Base-by-base conservation (phyloP, 1,139 yeast genomes). In the Casaregolazyma suthepensis region DNA sequence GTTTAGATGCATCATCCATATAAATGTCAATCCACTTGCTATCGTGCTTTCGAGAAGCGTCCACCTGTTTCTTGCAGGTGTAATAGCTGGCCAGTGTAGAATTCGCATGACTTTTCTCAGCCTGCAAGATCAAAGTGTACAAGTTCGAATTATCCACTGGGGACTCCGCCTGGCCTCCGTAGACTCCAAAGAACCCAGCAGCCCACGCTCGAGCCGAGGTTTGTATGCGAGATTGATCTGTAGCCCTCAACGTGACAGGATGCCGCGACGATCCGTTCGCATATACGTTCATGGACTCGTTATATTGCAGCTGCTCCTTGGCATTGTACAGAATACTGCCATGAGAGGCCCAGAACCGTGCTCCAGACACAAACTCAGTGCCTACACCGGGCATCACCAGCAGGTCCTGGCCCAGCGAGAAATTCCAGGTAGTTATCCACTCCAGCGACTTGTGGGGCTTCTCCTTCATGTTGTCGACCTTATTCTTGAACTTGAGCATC, bases 161-260 rank as follows among this genome's bases (percentile, higher is more conserved):
- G 5, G 68, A 55, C 19, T 69, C 61, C 15, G 50, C 59, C 53
- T 65, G 68, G 17, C 68, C 68, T 22, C 72, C 72, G 54, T 70
- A 69, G 17, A 67, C 59, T 37, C 75, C 76, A 57, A 73, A 73
- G 56, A 73, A 73, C 10, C 76, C 76, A 4, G 75, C 75, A 2
- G 76, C 76, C 76, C 76, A 73, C 0, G 75, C 73, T 40, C 65
- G 60, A 1, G 76, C 76, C 17, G 75, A 71, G 26, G 74, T 70
- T 52, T 65, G 59, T 47, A 73, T 73, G 29, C 76, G 69, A 29
- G 70, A 65, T 63, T 73, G 76, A 17, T 67, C 63, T 1, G 76
- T 73, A 2, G 75, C 71, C 26, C 76, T 61, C 31, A 73, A 47
- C n/a, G 72, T 68, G 2, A 70, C 72, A 42, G 59, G 56, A 5